These are phyloP conservation scores for Schwanniomyces yamadae DNA, from an alignment of 805 yeast genomes.

Conservation along the genomic window DNA sequence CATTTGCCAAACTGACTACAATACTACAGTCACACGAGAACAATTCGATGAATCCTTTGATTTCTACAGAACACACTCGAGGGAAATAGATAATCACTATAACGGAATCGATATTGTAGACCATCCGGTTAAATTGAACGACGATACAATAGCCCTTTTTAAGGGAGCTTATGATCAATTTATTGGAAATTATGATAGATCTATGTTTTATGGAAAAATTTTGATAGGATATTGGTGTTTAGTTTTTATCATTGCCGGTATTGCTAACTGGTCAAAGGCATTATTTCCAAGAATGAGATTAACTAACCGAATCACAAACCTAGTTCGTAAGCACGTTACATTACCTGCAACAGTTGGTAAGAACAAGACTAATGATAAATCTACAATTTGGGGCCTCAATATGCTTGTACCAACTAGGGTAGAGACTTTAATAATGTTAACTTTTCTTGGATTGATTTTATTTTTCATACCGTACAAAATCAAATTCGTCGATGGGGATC, in stretches of 20 bases:
- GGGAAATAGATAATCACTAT: conserved; percentile 9
- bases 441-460: conserved; percentile 28
- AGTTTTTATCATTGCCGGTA: conserved; percentile 22
- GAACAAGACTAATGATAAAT: conserved; percentile 25
- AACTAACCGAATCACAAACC: conserved; percentile 29
- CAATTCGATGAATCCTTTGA: conserved; percentile 21
- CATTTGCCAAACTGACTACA: conserved; percentile 22
- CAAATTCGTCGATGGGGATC: conserved; percentile 28
- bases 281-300: conserved; percentile 21
- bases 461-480: conserved; percentile 23
- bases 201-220: conserved; percentile 43
- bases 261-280: conserved; percentile 34
- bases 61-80: conserved; percentile 16
- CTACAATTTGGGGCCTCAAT: conserved; percentile 16
- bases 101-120: conserved; percentile 10
- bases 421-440: conserved; percentile 32
- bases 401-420: conserved; percentile 41
- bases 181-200: conserved; percentile 41
- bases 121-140: conserved; percentile 28
- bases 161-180: conserved; percentile 34
- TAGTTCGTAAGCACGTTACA: conserved; percentile 31
- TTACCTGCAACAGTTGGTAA: conserved; percentile 39
- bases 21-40: conserved; percentile 18
- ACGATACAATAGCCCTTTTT: conserved; percentile 15
- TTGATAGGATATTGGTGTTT: conserved; percentile 32